Conservation (phyloP, 2,329 filamentous ascomycete species). For the Calcarisporium arbuscula region DNA sequence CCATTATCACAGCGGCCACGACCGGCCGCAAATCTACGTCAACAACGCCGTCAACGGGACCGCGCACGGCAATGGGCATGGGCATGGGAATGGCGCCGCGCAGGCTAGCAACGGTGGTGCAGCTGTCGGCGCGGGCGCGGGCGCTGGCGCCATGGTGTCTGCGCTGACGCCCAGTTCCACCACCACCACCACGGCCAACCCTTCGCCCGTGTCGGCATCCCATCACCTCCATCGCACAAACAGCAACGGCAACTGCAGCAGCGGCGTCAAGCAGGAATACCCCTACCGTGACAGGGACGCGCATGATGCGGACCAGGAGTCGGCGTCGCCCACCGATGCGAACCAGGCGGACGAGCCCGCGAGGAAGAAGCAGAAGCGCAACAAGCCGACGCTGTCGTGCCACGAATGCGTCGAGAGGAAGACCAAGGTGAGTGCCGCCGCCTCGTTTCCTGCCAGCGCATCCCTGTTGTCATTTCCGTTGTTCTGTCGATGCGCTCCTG, state of each 20-base stretch:
- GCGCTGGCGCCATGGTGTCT: conserved; percentile 8
- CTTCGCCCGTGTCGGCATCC: conserved; percentile 18
- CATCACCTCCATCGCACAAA: conserved; percentile 13
- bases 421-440: conserved; percentile 54
- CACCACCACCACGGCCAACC: conserved; percentile 15
- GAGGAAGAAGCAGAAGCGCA: conserved; percentile 73
- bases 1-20: no score
- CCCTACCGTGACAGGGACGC: conserved; percentile 3
- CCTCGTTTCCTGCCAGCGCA: conserved; percentile 6
- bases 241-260: neutral
- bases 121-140: neutral
- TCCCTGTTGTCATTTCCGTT: neutral
- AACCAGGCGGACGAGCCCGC: conserved; percentile 30
- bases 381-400: conserved; percentile 76
- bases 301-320: conserved; percentile 9
- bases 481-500: neutral
- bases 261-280: neutral
- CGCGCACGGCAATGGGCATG: no score
- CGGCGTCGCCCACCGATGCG: conserved; percentile 18
- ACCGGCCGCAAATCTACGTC: neutral
- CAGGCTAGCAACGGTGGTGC: conserved; percentile 1
- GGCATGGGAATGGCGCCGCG: no score
- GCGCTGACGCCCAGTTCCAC: conserved; percentile 20
- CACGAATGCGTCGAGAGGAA: conserved; percentile 76
- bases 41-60: neutral